A percentile compares a stretch with the other conserved stretches of the same genome.
Conservation (phyloP, 805 yeast genomes). For the Starmerella bombicola region DNA sequence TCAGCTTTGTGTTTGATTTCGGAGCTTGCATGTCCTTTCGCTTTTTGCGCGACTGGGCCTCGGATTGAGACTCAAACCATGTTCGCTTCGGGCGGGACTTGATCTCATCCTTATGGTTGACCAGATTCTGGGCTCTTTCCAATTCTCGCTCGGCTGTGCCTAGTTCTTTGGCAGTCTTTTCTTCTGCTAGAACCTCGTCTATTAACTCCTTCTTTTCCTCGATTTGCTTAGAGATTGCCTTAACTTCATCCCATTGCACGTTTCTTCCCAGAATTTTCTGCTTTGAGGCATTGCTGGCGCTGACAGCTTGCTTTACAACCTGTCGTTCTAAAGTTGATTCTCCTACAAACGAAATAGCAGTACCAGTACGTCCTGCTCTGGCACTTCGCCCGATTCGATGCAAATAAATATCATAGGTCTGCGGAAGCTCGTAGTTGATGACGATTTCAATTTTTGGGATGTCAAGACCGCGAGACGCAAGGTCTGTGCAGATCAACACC, state of each 20-base stretch:
- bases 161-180: slow-evolving; percentile 76
- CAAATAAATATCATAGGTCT: slow-evolving; percentile 75
- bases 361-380: slow-evolving; percentile 96
- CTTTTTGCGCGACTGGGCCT: slow-evolving; percentile 30
- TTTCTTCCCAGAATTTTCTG: slow-evolving; percentile 56
- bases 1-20: slow-evolving; percentile 48
- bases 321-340: slow-evolving; percentile 76
- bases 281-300: slow-evolving; percentile 38
- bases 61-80: slow-evolving; percentile 58
- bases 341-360: slow-evolving; percentile 85
- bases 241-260: slow-evolving; percentile 83
- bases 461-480: slow-evolving; percentile 98
- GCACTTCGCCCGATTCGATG: slow-evolving; percentile 99
- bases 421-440: slow-evolving; percentile 92
- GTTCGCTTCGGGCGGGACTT: slow-evolving; percentile 86
- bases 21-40: slow-evolving; percentile 17
- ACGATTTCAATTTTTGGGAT: slow-evolving; percentile 95
- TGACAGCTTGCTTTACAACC: slow-evolving; percentile 80
- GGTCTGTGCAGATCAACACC: slow-evolving; percentile 85
- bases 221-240: slow-evolving; percentile 48
- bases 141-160: slow-evolving; percentile 84
- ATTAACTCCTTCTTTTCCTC: slow-evolving; percentile 48
- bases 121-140: slow-evolving; percentile 68
- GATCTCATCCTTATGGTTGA: slow-evolving; percentile 72
- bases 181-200: slow-evolving; percentile 74